Base-by-base conservation (phyloP, 805 yeast species). In the Metschnikowia bowlesiae region DNA sequence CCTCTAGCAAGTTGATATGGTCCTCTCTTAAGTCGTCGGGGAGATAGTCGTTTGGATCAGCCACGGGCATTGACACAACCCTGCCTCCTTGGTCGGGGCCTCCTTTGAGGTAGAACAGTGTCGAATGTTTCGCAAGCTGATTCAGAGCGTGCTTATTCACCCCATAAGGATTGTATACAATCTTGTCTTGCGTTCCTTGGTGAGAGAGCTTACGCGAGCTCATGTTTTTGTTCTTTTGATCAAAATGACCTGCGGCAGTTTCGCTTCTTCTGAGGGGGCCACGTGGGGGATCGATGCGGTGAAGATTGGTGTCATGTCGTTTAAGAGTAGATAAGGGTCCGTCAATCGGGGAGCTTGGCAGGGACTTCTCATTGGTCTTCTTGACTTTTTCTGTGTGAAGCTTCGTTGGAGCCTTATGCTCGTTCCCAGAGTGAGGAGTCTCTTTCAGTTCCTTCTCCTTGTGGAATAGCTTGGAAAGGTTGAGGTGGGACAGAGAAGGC, bases 111-210 rank as follows among this genome's bases (percentile, higher is more conserved):
- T 60, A 59, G 56, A 55, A 54, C 51, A 62, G 54, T 41, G 69
- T 51, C 57, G 54, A 57, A 52, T 59, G 64, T 38, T 62, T 62
- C 29, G 52, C 46, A n/a, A 35, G 43, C 40, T 62, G 62, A 48
- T 53, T 62, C 47, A 59, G 47, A 29, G 56, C 47, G 51, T 53
- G 55, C 54, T 68, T 73, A 53, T 71, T 76, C 36, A 78, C 52
- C 1, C 89, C 89, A 61, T 81, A 84, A 1, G 89, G 89, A 58
- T 84, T 84, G 64, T 83, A 84, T 40, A 76, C 78, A 60, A 82
- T 71, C 51, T 79, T 81, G 22, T 70, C 75, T 28, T 58, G 67
- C n/a, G 51, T 53, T 35, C 57, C 47, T 26, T 55, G 57, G 50
- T 46, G 50, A 11, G 52, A 53, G 13, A 32, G 44, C 44, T 55